phyloP scores from a whole-genome alignment of 129 eudicot genomes.

The Lactuca saligna region DNA sequence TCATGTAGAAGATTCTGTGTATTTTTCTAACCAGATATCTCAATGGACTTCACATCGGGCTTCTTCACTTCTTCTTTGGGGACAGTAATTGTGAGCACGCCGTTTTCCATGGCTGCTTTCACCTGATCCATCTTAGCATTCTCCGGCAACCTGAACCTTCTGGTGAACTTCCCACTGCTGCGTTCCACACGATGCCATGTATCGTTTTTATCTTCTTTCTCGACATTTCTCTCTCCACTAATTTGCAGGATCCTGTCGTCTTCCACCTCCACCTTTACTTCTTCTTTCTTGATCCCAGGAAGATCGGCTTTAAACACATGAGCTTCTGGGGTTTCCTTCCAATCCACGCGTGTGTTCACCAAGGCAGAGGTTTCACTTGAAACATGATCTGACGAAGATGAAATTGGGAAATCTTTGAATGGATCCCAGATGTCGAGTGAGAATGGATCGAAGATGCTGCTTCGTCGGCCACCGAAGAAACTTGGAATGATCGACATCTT shows the following conservation, averaged over 20 bases:
- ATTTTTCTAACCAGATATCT: conserved; percentile 31
- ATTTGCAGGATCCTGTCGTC: conserved; percentile 40
- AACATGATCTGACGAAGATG: not conserved
- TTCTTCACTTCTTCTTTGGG: conserved; percentile 45
- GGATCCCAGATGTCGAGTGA: conserved; percentile 44
- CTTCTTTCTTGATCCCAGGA: conserved; percentile 45
- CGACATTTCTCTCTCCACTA: conserved; percentile 44
- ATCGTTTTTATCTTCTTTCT: conserved; percentile 52
- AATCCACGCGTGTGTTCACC: not conserved
- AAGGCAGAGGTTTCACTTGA: not conserved
- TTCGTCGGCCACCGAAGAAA: conserved; percentile 36
- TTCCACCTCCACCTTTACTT: conserved; percentile 39
- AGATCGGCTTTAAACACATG: conserved; percentile 26
- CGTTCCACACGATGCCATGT: conserved; percentile 1
- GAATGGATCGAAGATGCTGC: conserved; percentile 29
- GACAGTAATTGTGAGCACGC: conserved; percentile 41
- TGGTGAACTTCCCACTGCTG: conserved; percentile 38
- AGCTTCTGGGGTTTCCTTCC: not conserved
- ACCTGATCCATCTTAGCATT: conserved; percentile 41
- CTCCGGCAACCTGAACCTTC: conserved; percentile 54
- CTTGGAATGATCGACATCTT: conserved; percentile 45
- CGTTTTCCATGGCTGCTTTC: conserved; percentile 43
- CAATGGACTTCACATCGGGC: conserved; percentile 37
- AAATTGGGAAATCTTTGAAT: conserved; percentile 24
- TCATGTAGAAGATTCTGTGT: not conserved